Evolutionary conservation across 768 basidiomycete species (phyloP), one percentile per base, ranked within the genome.

Genomic region (Pholiota conissans): DNA sequence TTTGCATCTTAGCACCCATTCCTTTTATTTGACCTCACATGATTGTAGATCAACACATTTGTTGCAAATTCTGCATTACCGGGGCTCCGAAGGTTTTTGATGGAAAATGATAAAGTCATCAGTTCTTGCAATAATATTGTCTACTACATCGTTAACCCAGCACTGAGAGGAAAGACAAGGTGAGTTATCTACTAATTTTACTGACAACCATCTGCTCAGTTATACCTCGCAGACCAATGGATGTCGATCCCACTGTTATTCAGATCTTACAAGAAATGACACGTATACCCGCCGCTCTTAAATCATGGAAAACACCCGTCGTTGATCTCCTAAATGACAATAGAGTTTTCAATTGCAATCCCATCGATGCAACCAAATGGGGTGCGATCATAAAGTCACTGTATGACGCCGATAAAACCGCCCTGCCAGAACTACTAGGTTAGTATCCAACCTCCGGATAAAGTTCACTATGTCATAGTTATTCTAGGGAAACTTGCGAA

Each of bases 401-500:
- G 48, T 90, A 96, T 68, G 90, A 94, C 65, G 79, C 84, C 1
- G 97, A 99, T 68, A 95, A 90, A 73, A 84, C 90, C 18, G 85
- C 91, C 0, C 84, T 99, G 60, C 75, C 84, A 1, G 97, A 99
- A 60, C 74, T 98, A 4, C 78, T 97, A 14, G 80, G 95, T 94
- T 66, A 40, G 67, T 57, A 26, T 50, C 9, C 24, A 18, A 16
- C 64, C 67, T 57, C 24, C 40, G 75, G 73, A 55, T 69, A 69
- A 39, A 55, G 56, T n/a, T 70, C 73, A 70, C 71, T 50, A 50
- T 22, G 13, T 46, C 50, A 59, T 10, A 46, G 40, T 18, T 42
- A 45, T 35, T 66, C 67, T 24, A 81, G 96, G 86, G 69, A 84
- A 83, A 75, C 84, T 96, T 52, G 86, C 91, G 1, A 86, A 91